Base-by-base conservation (phyloP, 2,329 filamentous ascomycete species). In the Colletotrichum sansevieriae region DNA sequence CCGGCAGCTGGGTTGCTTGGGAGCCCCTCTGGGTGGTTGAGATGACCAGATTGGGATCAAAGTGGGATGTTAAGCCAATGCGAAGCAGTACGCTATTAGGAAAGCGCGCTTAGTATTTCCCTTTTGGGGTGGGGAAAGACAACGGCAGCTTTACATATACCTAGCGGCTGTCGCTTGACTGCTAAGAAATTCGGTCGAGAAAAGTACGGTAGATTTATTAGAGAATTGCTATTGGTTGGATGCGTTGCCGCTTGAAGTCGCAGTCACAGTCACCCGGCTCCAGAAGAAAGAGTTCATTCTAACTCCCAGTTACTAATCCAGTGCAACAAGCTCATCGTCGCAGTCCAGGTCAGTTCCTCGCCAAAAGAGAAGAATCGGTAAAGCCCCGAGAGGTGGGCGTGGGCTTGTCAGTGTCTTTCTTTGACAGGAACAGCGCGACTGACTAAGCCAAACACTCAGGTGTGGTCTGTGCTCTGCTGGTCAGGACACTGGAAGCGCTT, bases 101-200 rank as follows among this genome's bases (percentile, higher is more conserved):
- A 60, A 68, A 60, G 25, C 37, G 65, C 65, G 65, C 65, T 68
- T 68, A 65, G 25, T 29, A 22, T 60, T 68, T 60, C 65, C 54
- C 5, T 13, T 60, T 60, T 35, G 22, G 43, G 61, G 20, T 37
- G 33, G 18, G 39, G 43, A 25, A 47, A 15, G n/a, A 47, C 44
- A 25, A 47, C 13, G n/a, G 52, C 49, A 29, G 66, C 57, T 33
- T 11, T 18, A 18, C 18, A 18, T 18, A 18, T 18, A 18, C 70
- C 70, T 12, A 61, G 80, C 25, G 18, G 35, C 25, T 8, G 51
- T 52, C 51, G 52, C 43, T 63, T 56, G 64, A 65, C 56, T 37
- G 49, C 20, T 13, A 13, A 12, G 41, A 63, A 2, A 35, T 44
- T 57, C 43, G 15, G 33, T 46, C 46, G 60, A 54, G 3, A 37